Conservation (phyloP, 352 stramenopile genomes). For the Aphanomyces astaci region DNA sequence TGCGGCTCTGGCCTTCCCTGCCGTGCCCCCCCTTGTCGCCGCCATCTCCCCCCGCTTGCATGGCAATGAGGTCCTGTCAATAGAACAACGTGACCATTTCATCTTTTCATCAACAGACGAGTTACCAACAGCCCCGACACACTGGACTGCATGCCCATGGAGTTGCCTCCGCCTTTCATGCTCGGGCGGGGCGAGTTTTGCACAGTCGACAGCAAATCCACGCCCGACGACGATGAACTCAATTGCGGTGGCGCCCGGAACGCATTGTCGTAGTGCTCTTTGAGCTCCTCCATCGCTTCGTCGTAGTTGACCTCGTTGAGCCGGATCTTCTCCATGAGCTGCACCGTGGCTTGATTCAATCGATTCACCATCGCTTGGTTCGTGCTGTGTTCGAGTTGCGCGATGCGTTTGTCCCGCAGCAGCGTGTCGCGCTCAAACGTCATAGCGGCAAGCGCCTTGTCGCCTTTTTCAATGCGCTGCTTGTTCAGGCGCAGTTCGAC, state of each 20-base stretch:
- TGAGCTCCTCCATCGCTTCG: slow-evolving; percentile 33
- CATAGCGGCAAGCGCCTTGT: slow-evolving; percentile 37
- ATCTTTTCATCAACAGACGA: neutral
- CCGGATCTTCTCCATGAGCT: slow-evolving; percentile 65
- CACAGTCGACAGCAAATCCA: neutral
- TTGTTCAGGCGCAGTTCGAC: slow-evolving; percentile 45
- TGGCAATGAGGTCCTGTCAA: slow-evolving; percentile 7
- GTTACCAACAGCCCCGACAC: neutral
- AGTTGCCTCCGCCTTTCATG: neutral
- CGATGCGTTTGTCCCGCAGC: slow-evolving; percentile 48
- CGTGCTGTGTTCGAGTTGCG: slow-evolving; percentile 43
- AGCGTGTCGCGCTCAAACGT: slow-evolving; percentile 50
- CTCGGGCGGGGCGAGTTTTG: neutral
- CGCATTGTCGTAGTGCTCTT: slow-evolving; percentile 15
- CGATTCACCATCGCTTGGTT: slow-evolving; percentile 42
- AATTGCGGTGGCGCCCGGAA: neutral
- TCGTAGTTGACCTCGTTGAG: slow-evolving; percentile 69
- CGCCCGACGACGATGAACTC: neutral
- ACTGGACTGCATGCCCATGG: neutral
- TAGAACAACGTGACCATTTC: too few species aligned
- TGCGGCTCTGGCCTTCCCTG: neutral
- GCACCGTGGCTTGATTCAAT: slow-evolving; percentile 54
- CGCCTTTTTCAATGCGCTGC: slow-evolving; percentile 31
- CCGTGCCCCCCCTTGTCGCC: neutral
- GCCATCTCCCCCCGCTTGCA: neutral